Conservation (phyloP, 306 rosid genomes). For the Dryas drummondii region DNA sequence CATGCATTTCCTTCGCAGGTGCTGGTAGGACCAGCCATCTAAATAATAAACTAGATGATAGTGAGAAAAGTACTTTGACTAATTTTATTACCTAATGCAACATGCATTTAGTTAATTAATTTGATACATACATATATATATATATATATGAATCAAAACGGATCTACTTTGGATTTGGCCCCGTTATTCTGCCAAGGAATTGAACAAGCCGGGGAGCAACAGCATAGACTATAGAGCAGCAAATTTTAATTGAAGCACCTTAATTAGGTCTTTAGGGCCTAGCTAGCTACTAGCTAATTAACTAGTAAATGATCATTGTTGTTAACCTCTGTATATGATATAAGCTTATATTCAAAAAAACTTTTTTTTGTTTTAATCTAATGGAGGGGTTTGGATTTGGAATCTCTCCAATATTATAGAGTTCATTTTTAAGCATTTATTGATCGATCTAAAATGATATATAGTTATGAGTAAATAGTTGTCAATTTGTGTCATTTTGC, state of each 20-base stretch:
- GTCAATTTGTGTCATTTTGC: too few relatives aligned
- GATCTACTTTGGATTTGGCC: slow-evolving; percentile 43
- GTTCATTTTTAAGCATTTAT: too few relatives aligned
- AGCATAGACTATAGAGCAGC: not conserved
- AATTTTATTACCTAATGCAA: not conserved
- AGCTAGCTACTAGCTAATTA: not conserved
- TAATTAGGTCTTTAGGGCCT: not conserved
- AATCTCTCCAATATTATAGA: too few relatives aligned
- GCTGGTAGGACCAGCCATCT: slow-evolving; percentile 24
- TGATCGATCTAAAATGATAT: too few relatives aligned
- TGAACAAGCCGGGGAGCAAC: not conserved
- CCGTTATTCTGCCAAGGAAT: not conserved
- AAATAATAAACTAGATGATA: not conserved
- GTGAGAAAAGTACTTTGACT: not conserved
- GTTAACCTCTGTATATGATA: not conserved
- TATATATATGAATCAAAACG: not conserved
- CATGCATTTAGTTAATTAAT: not conserved
- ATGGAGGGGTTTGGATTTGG: too few relatives aligned
- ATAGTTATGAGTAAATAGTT: too few relatives aligned
- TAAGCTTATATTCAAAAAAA: not conserved
- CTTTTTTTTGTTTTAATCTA: too few relatives aligned
- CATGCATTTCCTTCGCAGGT: slow-evolving; percentile 11
- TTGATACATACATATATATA: slow-evolving; percentile 3
- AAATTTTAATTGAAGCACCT: not conserved
- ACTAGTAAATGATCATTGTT: too few relatives aligned